Evolutionary conservation across 2,329 filamentous ascomycete species (phyloP).

Genomic region (Neobulgaria alba): DNA sequence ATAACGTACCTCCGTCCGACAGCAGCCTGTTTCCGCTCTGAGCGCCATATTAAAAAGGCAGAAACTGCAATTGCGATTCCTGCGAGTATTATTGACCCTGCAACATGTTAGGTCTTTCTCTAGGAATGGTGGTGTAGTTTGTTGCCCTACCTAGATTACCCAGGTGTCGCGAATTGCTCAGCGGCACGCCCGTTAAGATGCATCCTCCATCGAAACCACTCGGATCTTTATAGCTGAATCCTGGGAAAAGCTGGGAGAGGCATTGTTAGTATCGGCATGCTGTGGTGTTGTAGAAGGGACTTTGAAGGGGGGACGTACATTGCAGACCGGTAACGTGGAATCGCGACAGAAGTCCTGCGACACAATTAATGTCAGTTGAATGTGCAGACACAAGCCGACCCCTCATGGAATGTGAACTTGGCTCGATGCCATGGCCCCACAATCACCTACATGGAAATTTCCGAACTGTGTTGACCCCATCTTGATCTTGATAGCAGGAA

Average conservation of each 20-base stretch:
- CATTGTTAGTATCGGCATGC: slow-evolving; percentile 8
- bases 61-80: slow-evolving; percentile 66
- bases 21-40: slow-evolving; percentile 84
- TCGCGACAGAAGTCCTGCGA: slow-evolving; percentile 71
- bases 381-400: no score
- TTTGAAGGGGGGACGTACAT: slow-evolving; percentile 49
- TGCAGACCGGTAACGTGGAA: slow-evolving; percentile 75
- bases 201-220: slow-evolving; percentile 49
- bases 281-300: not conserved
- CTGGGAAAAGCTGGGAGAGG: slow-evolving; percentile 51
- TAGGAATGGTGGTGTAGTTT: no score
- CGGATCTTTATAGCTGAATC: slow-evolving; percentile 18
- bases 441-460: slow-evolving; percentile 42
- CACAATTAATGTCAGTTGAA: slow-evolving; percentile 12
- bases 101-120: slow-evolving; percentile 29
- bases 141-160: slow-evolving; percentile 85
- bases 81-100: slow-evolving; percentile 80
- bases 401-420: no score
- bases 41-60: slow-evolving; percentile 63
- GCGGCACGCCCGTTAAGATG: slow-evolving; percentile 62
- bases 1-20: slow-evolving; percentile 72
- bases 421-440: no score
- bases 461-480: slow-evolving; percentile 40
- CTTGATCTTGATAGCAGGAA: slow-evolving; percentile 11
- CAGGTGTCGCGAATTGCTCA: slow-evolving; percentile 57